Percentiles rank a stretch among this genome's conserved stretches.
These are phyloP conservation scores for Pseudogymnoascus sp. DNA, from an alignment of 2,329 filamentous ascomycete genomes.

Conservation along the genomic window DNA sequence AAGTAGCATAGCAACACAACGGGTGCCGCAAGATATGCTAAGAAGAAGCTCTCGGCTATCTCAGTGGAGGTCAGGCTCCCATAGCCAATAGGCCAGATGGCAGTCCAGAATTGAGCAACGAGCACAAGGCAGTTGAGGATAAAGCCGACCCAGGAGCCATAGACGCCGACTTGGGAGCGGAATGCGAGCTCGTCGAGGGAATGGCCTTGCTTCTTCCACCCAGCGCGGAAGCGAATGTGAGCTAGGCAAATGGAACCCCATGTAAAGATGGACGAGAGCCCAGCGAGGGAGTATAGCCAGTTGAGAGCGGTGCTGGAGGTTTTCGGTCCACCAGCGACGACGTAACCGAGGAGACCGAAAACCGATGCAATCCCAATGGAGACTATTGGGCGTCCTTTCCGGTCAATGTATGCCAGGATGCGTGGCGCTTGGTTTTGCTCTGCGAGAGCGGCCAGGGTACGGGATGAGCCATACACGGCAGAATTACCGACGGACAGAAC, in stretches of 20 bases:
- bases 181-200: conserved; percentile 58
- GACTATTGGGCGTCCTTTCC: conserved; percentile 45
- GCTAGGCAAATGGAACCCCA: conserved; percentile 58
- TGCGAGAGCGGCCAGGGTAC: conserved; percentile 50
- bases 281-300: conserved; percentile 58
- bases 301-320: conserved; percentile 46
- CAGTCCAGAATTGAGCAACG: conserved; percentile 28
- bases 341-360: conserved; percentile 43
- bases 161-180: conserved; percentile 48
- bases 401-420: conserved; percentile 49
- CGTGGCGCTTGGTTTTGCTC: conserved; percentile 51
- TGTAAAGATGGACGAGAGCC: conserved; percentile 54
- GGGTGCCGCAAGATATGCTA: conserved; percentile 32
- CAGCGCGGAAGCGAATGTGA: conserved; percentile 59
- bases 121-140: conserved; percentile 46
- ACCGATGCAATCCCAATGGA: conserved; percentile 40
- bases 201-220: conserved; percentile 50
- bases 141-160: conserved; percentile 55
- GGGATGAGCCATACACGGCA: conserved; percentile 49
- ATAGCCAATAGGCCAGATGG: neutral
- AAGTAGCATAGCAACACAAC: conserved; percentile 19
- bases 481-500: conserved; percentile 53
- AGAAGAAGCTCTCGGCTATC: conserved; percentile 26
- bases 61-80: neutral
- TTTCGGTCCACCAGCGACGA: conserved; percentile 34